These are phyloP conservation scores for Gossypium lobatum DNA, from an alignment of 441 rosid genomes.

Conservation along the genomic window DNA sequence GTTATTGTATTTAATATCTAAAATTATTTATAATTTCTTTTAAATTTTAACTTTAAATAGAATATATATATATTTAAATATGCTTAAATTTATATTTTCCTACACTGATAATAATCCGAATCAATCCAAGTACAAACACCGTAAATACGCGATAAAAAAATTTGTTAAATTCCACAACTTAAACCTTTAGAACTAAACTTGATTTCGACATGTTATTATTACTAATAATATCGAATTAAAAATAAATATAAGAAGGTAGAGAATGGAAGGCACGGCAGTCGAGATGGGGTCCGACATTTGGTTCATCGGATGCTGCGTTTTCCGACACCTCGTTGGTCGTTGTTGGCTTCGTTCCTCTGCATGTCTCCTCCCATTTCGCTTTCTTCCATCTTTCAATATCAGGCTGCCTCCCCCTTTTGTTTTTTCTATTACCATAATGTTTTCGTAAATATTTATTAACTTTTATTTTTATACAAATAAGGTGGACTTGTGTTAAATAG, in stretches of 20 bases:
- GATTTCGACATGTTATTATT: background rate
- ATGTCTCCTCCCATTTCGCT: conserved; percentile 9
- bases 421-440: background rate
- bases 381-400: background rate
- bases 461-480: too few relatives aligned
- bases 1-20: too few relatives aligned
- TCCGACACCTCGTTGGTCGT: conserved; percentile 28
- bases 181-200: background rate
- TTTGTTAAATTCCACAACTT: too few relatives aligned
- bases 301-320: conserved; percentile 17
- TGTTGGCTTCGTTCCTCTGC: conserved; percentile 14
- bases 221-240: too few relatives aligned
- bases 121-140: too few relatives aligned
- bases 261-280: background rate
- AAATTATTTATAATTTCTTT: too few relatives aligned
- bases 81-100: accelerated
- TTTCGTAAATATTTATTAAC: too few relatives aligned
- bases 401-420: background rate
- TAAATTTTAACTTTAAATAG: too few relatives aligned
- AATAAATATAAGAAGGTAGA: background rate
- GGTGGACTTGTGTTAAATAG: too few relatives aligned
- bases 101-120: too few relatives aligned
- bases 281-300: conserved; percentile 21
- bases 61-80: too few relatives aligned
- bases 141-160: too few relatives aligned